These are phyloP conservation scores for Tolypocladium capitatum DNA, from an alignment of 2,329 filamentous ascomycete species.

Conservation along the genomic window DNA sequence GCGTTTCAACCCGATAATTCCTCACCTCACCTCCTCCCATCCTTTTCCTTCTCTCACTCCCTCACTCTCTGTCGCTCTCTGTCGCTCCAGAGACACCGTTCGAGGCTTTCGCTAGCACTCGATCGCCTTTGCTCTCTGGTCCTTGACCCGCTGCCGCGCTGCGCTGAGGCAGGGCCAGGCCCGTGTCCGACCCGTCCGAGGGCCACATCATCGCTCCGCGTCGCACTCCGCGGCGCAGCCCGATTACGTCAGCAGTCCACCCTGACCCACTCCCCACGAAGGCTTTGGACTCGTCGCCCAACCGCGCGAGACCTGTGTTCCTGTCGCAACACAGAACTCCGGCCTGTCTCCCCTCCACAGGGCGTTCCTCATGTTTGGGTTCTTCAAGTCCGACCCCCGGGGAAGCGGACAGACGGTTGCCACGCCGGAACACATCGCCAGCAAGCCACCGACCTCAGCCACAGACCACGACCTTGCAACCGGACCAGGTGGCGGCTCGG, in stretches of 20 bases:
- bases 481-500: conserved; percentile 3
- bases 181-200: conserved; percentile 7
- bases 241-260: conserved; percentile 20
- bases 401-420: conserved; percentile 39
- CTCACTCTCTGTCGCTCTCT: conserved; percentile 12
- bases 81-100: conserved; percentile 11
- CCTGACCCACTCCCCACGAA: conserved; percentile 1
- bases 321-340: conserved; percentile 7
- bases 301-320: conserved; percentile 2
- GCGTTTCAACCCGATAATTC: conserved; percentile 9
- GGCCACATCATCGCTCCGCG: conserved; percentile 21
- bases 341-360: conserved; percentile 11
- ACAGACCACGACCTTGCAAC: conserved; percentile 7
- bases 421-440: conserved; percentile 17
- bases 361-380: conserved; percentile 47
- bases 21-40: conserved; percentile 8
- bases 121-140: conserved; percentile 12
- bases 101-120: conserved; percentile 39
- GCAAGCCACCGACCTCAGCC: conserved; percentile 19
- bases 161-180: conserved; percentile 1
- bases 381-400: conserved; percentile 45
- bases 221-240: conserved; percentile 3
- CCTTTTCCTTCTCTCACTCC: conserved; percentile 13
- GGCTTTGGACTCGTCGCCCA: conserved; percentile 3
- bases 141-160: conserved; percentile 1